These are phyloP conservation scores for Penicillium verrucosum DNA, from an alignment of 2,329 filamentous ascomycete species.

Conservation along the genomic window DNA sequence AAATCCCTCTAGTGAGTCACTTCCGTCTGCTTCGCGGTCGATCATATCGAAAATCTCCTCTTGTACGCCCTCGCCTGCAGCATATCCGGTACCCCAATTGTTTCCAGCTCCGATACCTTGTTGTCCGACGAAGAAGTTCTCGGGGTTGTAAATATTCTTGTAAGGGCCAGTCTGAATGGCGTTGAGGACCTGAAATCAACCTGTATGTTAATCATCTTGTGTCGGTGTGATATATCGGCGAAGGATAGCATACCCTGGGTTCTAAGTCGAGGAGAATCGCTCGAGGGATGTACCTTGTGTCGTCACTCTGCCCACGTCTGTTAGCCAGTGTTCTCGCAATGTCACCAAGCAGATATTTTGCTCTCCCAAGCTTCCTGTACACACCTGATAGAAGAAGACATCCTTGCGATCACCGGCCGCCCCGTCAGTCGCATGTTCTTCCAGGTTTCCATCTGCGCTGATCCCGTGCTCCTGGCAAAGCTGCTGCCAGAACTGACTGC, in stretches of 20 bases:
- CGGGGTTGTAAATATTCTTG: constrained; percentile 98
- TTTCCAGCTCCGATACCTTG: constrained; percentile 92
- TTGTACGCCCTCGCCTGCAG: constrained; percentile 83
- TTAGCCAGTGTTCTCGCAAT: constrained; percentile 2
- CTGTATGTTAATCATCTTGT: constrained; percentile 6
- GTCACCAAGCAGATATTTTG: fast-evolving
- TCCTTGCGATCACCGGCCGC: constrained; percentile 82
- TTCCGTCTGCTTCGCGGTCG: constrained; percentile 95
- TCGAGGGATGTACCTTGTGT: constrained; percentile 95
- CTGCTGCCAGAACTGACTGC: constrained; percentile 98
- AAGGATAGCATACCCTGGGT: constrained; percentile 61
- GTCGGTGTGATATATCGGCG: not conserved
- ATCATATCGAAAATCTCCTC: constrained; percentile 99
- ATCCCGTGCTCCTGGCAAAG: constrained; percentile 97
- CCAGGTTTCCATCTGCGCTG: constrained; percentile 92
- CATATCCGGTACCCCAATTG: constrained; percentile 97
- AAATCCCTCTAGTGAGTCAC: constrained; percentile 96
- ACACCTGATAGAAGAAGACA: constrained; percentile 90
- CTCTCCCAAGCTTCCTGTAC: not conserved
- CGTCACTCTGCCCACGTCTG: constrained; percentile 68
- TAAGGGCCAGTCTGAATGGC: constrained; percentile 90
- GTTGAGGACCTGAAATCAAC: constrained; percentile 67
- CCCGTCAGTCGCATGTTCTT: constrained; percentile 96
- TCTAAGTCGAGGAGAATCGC: constrained; percentile 95
- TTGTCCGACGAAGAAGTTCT: constrained; percentile 97